Base-by-base conservation (phyloP, 345 rosid genomes). In the Salix udensis region DNA sequence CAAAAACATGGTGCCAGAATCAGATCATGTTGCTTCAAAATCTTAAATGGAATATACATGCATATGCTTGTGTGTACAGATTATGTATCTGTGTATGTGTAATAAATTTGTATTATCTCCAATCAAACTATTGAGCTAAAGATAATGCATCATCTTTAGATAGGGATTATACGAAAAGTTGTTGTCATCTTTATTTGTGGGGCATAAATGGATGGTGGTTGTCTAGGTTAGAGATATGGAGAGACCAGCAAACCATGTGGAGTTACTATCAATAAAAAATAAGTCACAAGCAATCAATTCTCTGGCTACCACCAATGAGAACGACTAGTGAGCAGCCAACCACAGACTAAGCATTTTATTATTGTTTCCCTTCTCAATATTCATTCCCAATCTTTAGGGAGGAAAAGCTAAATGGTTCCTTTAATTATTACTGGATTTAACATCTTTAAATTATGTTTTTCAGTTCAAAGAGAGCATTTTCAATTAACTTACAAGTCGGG, bases 401-500 rank as follows among this genome's bases (percentile, higher is more conserved):
- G 76, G 15, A 37, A 60, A 5, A 5, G 40, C 44, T 6, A 4
- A 10, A 65, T 14, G 40, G n/a, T 65, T 65, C 5, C 2, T 65
- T 65, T 65, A 65, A 65, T 65, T 6, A 69, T 16, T 40, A 2
- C 55, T 8, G 36, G 19, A 30, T 34, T 53, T 34, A 52, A 34
- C 1, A 28, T 39, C 65, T 58, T 58, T 53, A 53, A 7, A 53
- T 53, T 55, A 55, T n/a, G 61, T 3, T 2, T n/a, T 28, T n/a
- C 9, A 21, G 50, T 48, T 1, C 28, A 46, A 4, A 21, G 39
- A 28, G 26, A 55, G 48, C 19, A 53, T 2, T 66, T 39, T 8
- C 24, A 36, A 24, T 24, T 52, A 40, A 55, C 81, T 78, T 78
- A 78, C 81, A 78, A 14, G 81, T 72, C 13, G 81, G 81, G 65